Conservation (phyloP, 2,329 filamentous ascomycete species). For the Coniochaeta sp. region DNA sequence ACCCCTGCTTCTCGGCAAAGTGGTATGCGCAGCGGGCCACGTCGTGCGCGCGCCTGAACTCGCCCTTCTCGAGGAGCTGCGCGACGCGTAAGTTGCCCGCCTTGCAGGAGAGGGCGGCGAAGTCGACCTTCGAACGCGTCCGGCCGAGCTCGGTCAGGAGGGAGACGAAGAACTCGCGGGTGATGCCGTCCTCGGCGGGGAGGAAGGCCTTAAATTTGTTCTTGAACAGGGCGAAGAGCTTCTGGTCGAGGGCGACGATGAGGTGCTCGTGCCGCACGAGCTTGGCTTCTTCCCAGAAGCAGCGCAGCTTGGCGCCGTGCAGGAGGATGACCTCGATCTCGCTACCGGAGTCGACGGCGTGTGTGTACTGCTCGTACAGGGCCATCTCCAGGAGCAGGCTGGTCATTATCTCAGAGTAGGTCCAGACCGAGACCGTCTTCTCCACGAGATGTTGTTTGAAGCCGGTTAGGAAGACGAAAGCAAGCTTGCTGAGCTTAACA, state of each 20-base stretch:
- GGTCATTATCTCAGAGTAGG: conserved; percentile 34
- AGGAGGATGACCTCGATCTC: conserved; percentile 24
- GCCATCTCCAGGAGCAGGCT: conserved; percentile 28
- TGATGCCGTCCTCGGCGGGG: conserved; percentile 20
- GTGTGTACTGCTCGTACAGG: conserved; percentile 27
- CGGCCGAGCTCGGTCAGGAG: conserved; percentile 30
- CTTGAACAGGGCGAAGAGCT: conserved; percentile 30
- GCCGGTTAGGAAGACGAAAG: conserved; percentile 36
- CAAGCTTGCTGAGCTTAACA: conserved; percentile 23
- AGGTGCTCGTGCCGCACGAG: conserved; percentile 15
- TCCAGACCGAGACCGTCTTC: conserved; percentile 19
- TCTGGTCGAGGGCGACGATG: conserved; percentile 25
- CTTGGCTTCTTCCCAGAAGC: conserved; percentile 22
- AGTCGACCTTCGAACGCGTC: conserved; percentile 26
- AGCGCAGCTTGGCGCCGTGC: conserved; percentile 28
- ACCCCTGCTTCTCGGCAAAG: conserved; percentile 31
- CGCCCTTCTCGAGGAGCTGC: conserved; percentile 27
- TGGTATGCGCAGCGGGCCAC: conserved; percentile 33
- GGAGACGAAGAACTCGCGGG: conserved; percentile 29
- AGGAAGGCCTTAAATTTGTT: conserved; percentile 20
- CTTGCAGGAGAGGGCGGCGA: conserved; percentile 28
- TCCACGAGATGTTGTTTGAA: conserved; percentile 33
- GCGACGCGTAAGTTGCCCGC: conserved; percentile 26
- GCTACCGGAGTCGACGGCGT: conserved; percentile 16
- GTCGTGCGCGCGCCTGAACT: conserved; percentile 31